Evolutionary conservation across 1,139 yeast species (phyloP).

Genomic region (Saccharomyces hybrid): DNA sequence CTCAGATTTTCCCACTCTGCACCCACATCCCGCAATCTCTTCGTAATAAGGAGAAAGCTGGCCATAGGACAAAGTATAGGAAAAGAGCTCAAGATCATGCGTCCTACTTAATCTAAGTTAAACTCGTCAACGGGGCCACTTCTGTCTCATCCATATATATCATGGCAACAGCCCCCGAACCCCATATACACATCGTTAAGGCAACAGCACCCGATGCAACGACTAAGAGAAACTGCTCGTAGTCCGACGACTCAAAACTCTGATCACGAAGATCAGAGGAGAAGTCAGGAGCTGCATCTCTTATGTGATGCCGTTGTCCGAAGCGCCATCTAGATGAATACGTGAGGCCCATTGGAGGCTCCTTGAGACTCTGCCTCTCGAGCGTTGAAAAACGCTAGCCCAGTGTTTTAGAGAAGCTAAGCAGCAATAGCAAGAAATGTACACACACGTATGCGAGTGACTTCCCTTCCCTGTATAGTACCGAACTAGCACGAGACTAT

Average conservation of each 20-base stretch:
- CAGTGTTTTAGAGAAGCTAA: constrained; percentile 28
- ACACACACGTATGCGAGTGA: constrained; percentile 19
- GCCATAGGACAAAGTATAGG: constrained; percentile 1
- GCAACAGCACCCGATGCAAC: constrained; percentile 29
- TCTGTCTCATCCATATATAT: constrained; percentile 49
- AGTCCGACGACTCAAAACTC: constrained; percentile 47
- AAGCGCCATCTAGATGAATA: constrained; percentile 1
- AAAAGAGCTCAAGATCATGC: constrained; percentile 61
- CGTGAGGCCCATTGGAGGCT: constrained; percentile 11
- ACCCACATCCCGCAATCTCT: constrained; percentile 2
- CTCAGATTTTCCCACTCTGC: constrained; percentile 37
- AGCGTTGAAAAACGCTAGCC: constrained; percentile 60
- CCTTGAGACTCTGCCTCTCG: constrained; percentile 45
- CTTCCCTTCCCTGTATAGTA: constrained; percentile 20
- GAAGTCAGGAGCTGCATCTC: constrained; percentile 19
- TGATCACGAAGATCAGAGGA: constrained; percentile 42
- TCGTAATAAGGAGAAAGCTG: constrained; percentile 13
- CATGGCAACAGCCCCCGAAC: constrained; percentile 29
- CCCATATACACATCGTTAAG: constrained; percentile 17
- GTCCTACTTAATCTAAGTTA: constrained; percentile 45
- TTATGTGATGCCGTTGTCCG: background rate
- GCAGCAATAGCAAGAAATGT: constrained; percentile 29
- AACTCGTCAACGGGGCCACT: constrained; percentile 85
- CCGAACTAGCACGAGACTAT: constrained; percentile 45
- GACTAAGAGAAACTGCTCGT: constrained; percentile 12